Evolutionary conservation across 2,329 filamentous ascomycete genomes (phyloP), one percentile per base, ranked within the genome.

Genomic region (Fusarium euwallaceae): DNA sequence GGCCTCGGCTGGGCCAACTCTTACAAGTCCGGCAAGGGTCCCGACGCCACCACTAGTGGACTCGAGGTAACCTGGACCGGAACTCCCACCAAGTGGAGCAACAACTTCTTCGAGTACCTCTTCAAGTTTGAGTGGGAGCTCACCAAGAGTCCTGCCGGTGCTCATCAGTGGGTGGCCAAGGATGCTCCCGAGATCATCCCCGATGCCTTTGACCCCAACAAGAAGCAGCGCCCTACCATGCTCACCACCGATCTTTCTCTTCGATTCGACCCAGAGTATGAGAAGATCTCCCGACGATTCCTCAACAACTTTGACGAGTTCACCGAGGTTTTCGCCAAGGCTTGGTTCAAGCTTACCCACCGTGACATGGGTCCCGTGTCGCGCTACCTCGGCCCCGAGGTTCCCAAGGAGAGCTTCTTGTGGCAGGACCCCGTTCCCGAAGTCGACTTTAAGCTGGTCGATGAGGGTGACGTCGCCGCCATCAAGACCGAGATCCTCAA

Each of bases 341-440:
- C 93, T 20, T 95, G 93, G 93, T 95, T 94, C 90, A 95, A 95
- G 90, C 89, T 95, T 56, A 87, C 93, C 58, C 93, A 95, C 85
- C 92, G 93, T 85, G 93, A 95, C 82, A 89, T 95, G 86, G 93
- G 93, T 29, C 93, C 93, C 62, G 87, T 90, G 65, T 82, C 87
- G 34, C 92, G 92, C 81, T 95, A 93, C 86, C 80, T 95, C 66
- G 93, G 93, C 58, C 93, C 93, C 5, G 93, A 95, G 84, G 86
- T 94, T 22, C 93, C 93, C 66, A 85, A 87, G 66, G 92, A 95
- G 86, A 86, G 87, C n/a, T 86, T 92, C 27, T 80, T 91, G 78
- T 95, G 93, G 93, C 92, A 95, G 80, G 93, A 95, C 78, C 92
- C 92, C 7, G 82, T 95, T 56, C 93, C 93, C 24, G 82, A 87